phyloP scores from a whole-genome alignment of 768 basidiomycete genomes.

The Dictyophora rubrovolvata region DNA sequence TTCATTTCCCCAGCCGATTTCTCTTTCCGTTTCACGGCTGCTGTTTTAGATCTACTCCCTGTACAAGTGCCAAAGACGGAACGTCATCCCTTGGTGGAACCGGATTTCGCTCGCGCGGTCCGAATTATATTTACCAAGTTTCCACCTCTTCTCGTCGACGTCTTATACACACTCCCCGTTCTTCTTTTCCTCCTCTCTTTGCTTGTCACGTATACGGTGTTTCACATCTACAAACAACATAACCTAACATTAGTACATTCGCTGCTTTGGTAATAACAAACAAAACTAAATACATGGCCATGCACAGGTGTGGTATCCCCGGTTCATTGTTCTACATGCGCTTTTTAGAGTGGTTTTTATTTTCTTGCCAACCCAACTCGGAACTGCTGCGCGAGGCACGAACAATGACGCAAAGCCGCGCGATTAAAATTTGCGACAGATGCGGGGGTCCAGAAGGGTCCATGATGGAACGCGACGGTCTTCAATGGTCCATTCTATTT shows the following conservation, averaged over 20 bases:
- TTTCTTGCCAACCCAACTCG: no score
- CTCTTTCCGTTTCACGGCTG: neutral
- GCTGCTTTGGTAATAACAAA: neutral
- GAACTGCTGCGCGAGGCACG: no score
- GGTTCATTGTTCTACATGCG: no score
- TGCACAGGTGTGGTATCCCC: no score
- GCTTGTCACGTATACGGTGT: neutral
- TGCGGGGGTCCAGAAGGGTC: neutral
- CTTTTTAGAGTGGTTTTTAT: no score
- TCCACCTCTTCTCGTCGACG: neutral
- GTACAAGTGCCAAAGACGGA: neutral
- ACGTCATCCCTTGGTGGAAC: neutral
- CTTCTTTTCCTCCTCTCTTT: neutral
- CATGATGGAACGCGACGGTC: neutral
- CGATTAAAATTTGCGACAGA: neutral
- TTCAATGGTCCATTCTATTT: neutral
- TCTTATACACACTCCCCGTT: neutral
- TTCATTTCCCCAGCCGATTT: neutral
- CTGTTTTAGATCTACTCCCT: neutral
- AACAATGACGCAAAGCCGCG: neutral
- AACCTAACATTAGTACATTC: neutral
- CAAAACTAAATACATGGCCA: neutral
- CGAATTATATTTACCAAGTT: neutral
- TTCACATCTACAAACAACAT: neutral
- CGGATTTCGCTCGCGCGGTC: no score